Conservation (phyloP, 2,329 filamentous ascomycete genomes). For the Phialocephala subalpina region DNA sequence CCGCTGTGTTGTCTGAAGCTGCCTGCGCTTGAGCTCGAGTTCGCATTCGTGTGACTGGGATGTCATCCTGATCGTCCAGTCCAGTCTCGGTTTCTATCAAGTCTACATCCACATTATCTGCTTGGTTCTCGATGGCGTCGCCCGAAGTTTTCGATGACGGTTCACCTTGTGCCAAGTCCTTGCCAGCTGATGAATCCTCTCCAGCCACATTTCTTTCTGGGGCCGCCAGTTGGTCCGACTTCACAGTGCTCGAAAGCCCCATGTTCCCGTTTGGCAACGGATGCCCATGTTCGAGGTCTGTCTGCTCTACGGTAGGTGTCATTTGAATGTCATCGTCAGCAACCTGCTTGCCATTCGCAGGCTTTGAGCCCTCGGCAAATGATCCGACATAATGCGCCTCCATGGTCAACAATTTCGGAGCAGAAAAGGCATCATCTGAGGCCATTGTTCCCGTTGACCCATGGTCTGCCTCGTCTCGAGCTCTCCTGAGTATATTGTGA, state of each 20-base stretch:
- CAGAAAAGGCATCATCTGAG: conserved; percentile 33
- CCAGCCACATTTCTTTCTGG: not conserved
- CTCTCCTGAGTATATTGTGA: conserved; percentile 34
- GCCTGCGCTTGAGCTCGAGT: conserved; percentile 60
- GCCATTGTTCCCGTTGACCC: conserved; percentile 37
- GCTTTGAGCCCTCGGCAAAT: not conserved
- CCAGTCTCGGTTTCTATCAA: conserved; percentile 24
- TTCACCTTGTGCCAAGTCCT: not conserved
- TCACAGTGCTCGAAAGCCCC: not conserved
- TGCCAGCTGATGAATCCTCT: not conserved
- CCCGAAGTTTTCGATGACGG: not conserved
- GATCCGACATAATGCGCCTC: conserved; percentile 21
- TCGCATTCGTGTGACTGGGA: conserved; percentile 59
- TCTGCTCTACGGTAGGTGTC: not conserved
- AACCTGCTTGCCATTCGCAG: conserved; percentile 8
- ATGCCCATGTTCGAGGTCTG: not conserved
- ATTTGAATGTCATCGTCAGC: conserved; percentile 11
- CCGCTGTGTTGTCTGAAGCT: conserved; percentile 45
- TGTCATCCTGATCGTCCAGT: conserved; percentile 49
- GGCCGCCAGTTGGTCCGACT: not conserved
- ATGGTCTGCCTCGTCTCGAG: conserved; percentile 39
- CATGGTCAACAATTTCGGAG: conserved; percentile 21
- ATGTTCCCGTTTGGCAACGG: not conserved
- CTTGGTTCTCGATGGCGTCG: not conserved
- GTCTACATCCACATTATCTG: conserved; percentile 17